phyloP scores from a whole-genome alignment of 805 yeast genomes.

The Brettanomyces naardenensis region DNA sequence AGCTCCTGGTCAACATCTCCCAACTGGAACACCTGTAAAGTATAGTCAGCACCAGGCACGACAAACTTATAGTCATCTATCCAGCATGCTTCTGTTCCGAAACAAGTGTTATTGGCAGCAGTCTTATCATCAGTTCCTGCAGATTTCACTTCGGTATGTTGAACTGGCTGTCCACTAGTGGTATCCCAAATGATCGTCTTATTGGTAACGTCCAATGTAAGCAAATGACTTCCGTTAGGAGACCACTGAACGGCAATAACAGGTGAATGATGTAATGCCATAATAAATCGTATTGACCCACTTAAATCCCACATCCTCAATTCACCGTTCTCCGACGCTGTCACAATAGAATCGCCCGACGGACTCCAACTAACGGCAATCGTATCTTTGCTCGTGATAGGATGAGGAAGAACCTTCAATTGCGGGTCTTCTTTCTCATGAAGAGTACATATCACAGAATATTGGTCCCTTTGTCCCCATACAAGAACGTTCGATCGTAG shows the following conservation, averaged over 20 bases:
- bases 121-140: slow-evolving; percentile 8
- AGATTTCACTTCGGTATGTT: slow-evolving; percentile 30
- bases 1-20: slow-evolving; percentile 26
- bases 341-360: slow-evolving; percentile 50
- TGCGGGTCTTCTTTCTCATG: slow-evolving; percentile 10
- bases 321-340: slow-evolving; percentile 66
- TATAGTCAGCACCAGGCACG: slow-evolving; percentile 50
- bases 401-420: slow-evolving; percentile 15
- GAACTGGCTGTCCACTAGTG: slow-evolving; percentile 39
- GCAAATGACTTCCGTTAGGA: slow-evolving; percentile 38
- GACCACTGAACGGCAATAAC: slow-evolving; percentile 58
- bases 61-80: slow-evolving; percentile 61
- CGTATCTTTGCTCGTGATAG: slow-evolving; percentile 18
- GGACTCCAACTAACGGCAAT: slow-evolving; percentile 53
- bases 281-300: slow-evolving; percentile 54
- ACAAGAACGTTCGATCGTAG: slow-evolving; percentile 36
- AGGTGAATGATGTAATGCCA: slow-evolving; percentile 46
- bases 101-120: slow-evolving; percentile 1
- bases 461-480: slow-evolving; percentile 36
- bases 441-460: slow-evolving; percentile 21
- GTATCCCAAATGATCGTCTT: slow-evolving; percentile 62
- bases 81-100: slow-evolving; percentile 65
- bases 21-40: slow-evolving; percentile 48
- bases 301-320: slow-evolving; percentile 70
- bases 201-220: slow-evolving; percentile 53